phyloP scores from a whole-genome alignment of 78 protist species.

The Dictyostelium discoideum region dicty_2.7 NC_007088.5:5044001-5044500 shows the following conservation, averaged over 20 bases:
- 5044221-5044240: conserved; percentile 47
- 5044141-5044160: too few relatives aligned
- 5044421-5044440: conserved; percentile 39
- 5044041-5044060: conserved; percentile 11
- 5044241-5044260: conserved; percentile 43
- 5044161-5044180: too few relatives aligned
- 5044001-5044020: conserved; percentile 6
- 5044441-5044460: conserved; percentile 6
- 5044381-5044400: conserved; percentile 39
- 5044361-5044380: background rate
- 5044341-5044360: background rate
- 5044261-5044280: conserved; percentile 34
- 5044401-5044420: background rate
- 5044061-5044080: conserved; percentile 21
- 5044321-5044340: conserved; percentile 37
- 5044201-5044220: background rate
- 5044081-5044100: conserved; percentile 44
- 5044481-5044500: conserved; percentile 7
- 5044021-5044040: background rate
- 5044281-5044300: conserved; percentile 6
- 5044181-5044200: too few relatives aligned
- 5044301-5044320: conserved; percentile 34
- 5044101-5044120: conserved; percentile 36
- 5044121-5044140: conserved; percentile 14
- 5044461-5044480: background rate